Evolutionary conservation across 257 asterid species (phyloP).

Genomic region (Thymus quinquecostatus): DNA sequence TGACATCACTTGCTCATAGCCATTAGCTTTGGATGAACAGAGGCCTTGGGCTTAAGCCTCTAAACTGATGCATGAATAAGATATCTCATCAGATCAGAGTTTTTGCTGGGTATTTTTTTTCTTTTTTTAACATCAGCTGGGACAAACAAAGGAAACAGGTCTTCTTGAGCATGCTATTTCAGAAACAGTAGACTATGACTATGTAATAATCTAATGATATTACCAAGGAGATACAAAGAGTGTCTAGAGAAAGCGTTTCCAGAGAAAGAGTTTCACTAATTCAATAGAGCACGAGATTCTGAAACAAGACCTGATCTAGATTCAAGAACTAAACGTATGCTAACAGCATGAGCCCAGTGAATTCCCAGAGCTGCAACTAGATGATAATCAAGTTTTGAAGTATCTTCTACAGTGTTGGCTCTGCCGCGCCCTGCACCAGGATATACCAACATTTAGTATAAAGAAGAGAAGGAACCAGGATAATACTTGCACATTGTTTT

Average conservation of each 20-base stretch:
- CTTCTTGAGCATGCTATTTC: neutral
- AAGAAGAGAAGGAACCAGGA: constrained; percentile 31
- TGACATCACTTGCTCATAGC: neutral
- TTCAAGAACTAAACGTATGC: constrained; percentile 78
- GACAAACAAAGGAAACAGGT: neutral
- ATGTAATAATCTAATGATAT: neutral
- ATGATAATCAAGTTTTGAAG: constrained; percentile 57
- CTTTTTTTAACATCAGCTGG: neutral
- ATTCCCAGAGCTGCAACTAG: constrained; percentile 92
- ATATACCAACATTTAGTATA: constrained; percentile 22
- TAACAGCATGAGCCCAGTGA: constrained; percentile 93
- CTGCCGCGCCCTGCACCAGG: constrained; percentile 52
- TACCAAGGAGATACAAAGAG: neutral
- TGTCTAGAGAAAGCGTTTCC: neutral
- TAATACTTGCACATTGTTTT: neutral
- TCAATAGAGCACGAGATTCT: neutral
- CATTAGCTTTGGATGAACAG: neutral
- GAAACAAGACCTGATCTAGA: constrained; percentile 64
- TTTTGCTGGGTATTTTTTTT: neutral
- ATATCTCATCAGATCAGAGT: too few relatives aligned
- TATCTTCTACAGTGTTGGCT: constrained; percentile 39
- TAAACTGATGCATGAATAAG: too few relatives aligned
- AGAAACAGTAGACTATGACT: neutral
- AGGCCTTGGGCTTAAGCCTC: too few relatives aligned
- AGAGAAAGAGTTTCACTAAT: neutral